Conservation (phyloP, 1,284 basidiomycete genomes). For the Trametes polyzona region DNA sequence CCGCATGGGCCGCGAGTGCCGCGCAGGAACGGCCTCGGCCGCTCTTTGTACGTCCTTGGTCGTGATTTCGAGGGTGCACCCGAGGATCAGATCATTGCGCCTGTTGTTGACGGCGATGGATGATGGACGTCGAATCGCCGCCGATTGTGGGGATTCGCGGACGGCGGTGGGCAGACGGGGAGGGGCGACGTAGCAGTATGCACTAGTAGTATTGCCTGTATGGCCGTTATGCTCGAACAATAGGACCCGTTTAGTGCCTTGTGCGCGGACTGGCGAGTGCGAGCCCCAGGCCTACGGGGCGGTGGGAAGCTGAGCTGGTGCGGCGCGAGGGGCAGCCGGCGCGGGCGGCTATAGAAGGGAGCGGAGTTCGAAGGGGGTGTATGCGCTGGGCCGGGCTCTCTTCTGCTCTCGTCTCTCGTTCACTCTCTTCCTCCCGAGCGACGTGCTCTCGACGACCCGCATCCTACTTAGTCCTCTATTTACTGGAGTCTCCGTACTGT, state of each 20-base stretch:
- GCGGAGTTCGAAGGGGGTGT: constrained; percentile 54
- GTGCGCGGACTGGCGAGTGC: not conserved
- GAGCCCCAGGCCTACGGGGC: not conserved
- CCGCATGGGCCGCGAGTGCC: constrained; percentile 1
- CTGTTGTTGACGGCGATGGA: constrained; percentile 25
- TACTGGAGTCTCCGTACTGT: constrained; percentile 45
- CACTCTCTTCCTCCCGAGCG: constrained; percentile 26
- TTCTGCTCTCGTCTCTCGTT: constrained; percentile 27
- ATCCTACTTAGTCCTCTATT: constrained; percentile 53
- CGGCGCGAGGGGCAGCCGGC: constrained; percentile 13
- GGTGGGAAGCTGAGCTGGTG: not conserved
- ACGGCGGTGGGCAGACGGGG: constrained; percentile 3
- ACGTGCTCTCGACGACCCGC: constrained; percentile 48
- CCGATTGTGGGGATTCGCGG: constrained; percentile 22
- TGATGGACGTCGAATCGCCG: constrained; percentile 31
- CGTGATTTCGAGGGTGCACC: constrained; percentile 22
- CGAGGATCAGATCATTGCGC: constrained; percentile 24
- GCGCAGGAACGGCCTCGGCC: constrained; percentile 15
- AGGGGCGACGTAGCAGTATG: not conserved
- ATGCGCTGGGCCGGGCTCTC: constrained; percentile 2
- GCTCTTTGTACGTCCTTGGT: constrained; percentile 11
- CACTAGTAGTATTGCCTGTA: constrained; percentile 3
- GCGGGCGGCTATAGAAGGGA: constrained; percentile 29
- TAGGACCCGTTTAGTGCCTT: constrained; percentile 7
- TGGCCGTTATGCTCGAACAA: constrained; percentile 1